Evolutionary conservation across 1,284 basidiomycete species (phyloP).

Genomic region (Butyriboletus regius): DNA sequence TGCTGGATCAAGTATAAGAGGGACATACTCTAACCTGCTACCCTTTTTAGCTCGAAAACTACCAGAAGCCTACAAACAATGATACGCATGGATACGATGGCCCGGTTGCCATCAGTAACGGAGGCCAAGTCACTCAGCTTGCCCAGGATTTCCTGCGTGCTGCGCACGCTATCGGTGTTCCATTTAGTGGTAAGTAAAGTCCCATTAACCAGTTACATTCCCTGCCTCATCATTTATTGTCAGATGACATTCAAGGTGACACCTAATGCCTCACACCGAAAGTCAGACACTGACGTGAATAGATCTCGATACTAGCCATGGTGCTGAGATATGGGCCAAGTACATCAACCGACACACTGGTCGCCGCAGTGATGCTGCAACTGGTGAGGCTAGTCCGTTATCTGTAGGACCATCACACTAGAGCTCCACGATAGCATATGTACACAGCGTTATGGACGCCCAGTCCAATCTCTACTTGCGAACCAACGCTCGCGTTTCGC

Average conservation of each 20-base stretch:
- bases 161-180: slow-evolving; percentile 54
- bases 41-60: slow-evolving; percentile 54
- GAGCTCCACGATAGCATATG: slow-evolving; percentile 41
- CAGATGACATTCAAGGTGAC: slow-evolving; percentile 58
- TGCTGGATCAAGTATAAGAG: not conserved
- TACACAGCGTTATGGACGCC: slow-evolving; percentile 65
- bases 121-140: slow-evolving; percentile 53
- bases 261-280: not conserved
- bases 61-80: slow-evolving; percentile 57
- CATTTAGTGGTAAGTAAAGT: slow-evolving; percentile 50
- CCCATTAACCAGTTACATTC: not conserved
- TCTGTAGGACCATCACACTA: not conserved
- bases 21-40: not conserved
- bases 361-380: slow-evolving; percentile 63
- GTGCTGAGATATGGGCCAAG: slow-evolving; percentile 67
- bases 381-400: slow-evolving; percentile 36
- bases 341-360: slow-evolving; percentile 70
- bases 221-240: not conserved
- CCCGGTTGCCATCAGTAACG: slow-evolving; percentile 64
- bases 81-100: slow-evolving; percentile 63
- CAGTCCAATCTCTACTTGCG: slow-evolving; percentile 58
- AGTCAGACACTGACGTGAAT: slow-evolving; percentile 1
- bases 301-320: slow-evolving; percentile 58
- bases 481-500: slow-evolving; percentile 58
- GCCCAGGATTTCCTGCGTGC: slow-evolving; percentile 67